phyloP scores from a whole-genome alignment of 2,329 filamentous ascomycete genomes.

The Pyricularia pennisetigena region DNA sequence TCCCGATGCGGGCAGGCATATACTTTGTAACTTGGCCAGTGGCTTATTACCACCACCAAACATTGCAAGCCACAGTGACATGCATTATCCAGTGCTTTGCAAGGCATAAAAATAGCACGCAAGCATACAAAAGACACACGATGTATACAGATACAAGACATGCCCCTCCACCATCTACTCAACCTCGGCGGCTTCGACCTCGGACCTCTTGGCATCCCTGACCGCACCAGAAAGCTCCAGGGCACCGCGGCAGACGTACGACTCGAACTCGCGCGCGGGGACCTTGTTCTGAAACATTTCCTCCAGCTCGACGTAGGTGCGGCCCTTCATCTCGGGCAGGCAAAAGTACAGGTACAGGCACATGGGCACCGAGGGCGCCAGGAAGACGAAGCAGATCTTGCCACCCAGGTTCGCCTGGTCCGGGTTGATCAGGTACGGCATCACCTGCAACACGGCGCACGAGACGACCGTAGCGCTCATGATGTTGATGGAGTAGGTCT shows the following conservation, averaged over 20 bases:
- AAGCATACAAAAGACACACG: no score
- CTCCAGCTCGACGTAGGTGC: conserved; percentile 12
- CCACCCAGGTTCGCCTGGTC: conserved; percentile 21
- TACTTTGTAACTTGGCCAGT: neutral
- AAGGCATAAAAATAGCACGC: no score
- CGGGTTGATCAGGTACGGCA: conserved; percentile 20
- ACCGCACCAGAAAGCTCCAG: neutral
- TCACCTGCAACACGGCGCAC: conserved; percentile 18
- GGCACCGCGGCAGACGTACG: neutral
- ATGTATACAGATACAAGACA: no score
- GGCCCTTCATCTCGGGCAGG: conserved; percentile 14
- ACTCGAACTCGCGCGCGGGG: conserved; percentile 6
- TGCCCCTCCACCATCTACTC: neutral
- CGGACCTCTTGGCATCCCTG: neutral
- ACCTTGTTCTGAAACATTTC: neutral
- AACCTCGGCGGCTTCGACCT: neutral
- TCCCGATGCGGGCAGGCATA: neutral
- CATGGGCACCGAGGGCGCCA: conserved; percentile 17
- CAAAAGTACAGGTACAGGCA: conserved; percentile 14
- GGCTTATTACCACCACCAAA: neutral
- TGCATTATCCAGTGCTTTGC: no score
- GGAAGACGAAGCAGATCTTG: conserved; percentile 22
- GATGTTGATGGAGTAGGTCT: conserved; percentile 23
- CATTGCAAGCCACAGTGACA: no score
- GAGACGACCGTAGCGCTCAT: conserved; percentile 19